These are phyloP conservation scores for Dipteronia dyeriana DNA, from an alignment of 345 rosid genomes.

Conservation along the genomic window DNA sequence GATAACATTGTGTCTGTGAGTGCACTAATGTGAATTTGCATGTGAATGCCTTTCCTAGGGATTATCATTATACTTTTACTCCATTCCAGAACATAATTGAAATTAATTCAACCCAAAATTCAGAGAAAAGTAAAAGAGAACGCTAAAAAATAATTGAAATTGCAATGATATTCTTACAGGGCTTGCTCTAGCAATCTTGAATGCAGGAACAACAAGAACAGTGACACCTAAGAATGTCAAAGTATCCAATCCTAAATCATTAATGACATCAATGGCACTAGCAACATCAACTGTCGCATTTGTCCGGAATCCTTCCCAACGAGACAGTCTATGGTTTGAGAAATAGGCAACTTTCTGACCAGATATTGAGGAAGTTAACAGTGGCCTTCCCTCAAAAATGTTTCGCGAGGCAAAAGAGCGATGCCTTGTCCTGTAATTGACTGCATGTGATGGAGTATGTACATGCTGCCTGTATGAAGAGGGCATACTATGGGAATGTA, in stretches of 20 bases:
- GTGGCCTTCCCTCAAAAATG: constrained; percentile 29
- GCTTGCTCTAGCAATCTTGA: constrained; percentile 82
- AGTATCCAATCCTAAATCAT: constrained; percentile 95
- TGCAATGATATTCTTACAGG: constrained; percentile 61
- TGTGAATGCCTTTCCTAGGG: background rate
- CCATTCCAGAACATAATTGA: background rate
- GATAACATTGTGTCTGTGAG: background rate
- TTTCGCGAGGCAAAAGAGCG: constrained; percentile 34
- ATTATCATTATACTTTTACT: background rate
- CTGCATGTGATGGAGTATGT: constrained; percentile 24
- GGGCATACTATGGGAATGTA: constrained; percentile 28
- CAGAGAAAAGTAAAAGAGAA: background rate
- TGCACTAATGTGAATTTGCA: background rate
- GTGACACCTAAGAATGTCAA: constrained; percentile 91
- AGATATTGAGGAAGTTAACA: constrained; percentile 30
- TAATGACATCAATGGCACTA: constrained; percentile 82
- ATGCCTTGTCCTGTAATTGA: constrained; percentile 31
- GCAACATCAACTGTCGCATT: constrained; percentile 69
- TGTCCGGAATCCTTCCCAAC: constrained; percentile 37
- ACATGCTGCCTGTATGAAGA: constrained; percentile 26
- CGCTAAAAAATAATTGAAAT: background rate
- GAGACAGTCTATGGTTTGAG: constrained; percentile 34
- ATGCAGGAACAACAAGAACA: constrained; percentile 83
- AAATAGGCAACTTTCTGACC: constrained; percentile 35
- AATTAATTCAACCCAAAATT: background rate